Base-by-base conservation (phyloP, 306 rosid species). In the Biancaea sappan region DNA sequence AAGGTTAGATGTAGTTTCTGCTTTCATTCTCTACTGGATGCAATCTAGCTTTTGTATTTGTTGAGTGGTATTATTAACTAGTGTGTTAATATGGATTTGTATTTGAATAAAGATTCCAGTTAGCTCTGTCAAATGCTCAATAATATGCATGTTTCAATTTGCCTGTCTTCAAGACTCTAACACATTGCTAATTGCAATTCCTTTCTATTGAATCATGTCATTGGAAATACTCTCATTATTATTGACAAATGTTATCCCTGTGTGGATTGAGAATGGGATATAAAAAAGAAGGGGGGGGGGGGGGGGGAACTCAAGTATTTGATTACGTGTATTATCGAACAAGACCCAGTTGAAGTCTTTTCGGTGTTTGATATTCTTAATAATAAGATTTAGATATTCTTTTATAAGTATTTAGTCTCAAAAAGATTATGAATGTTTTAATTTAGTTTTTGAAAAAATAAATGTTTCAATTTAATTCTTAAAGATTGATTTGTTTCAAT, bases 71-170 rank as follows among this genome's bases (percentile, higher is more conserved):
- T 73, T 12, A n/a, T 5, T 72, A 44, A 35, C 72, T 60, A 37
- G 15, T 50, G 13, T 79, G 35, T 70, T 15, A 22, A 54, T 79
- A 53, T 34, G 58, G 13, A 47, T 22, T 48, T 58, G 52, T 54
- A 24, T 69, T 69, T 40, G 47, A 76, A 76, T 76, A 71, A 65
- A 66, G 74, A 54, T 69, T 76, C 18, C 51, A 16, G 7, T 52
- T 16, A 4, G 26, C 64, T 13, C 25, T 46, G 71, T 50, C 28
- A 57, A 40, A 40, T 69, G 52, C 48, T 61, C 48, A 34, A 37
- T 66, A 52, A 52, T 38, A 56, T 81, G 41, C 53, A 57, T 50
- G 68, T 12, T 41, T 3, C 34, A 34, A n/a, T 61, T 21, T 67
- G 15, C 18, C 4, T 51, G 5, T 64, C 19, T 21, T 19, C 25